These are phyloP conservation scores for Hypoxylon cercidicola DNA, from an alignment of 495 filamentous ascomycete genomes.

Conservation along the genomic window DNA sequence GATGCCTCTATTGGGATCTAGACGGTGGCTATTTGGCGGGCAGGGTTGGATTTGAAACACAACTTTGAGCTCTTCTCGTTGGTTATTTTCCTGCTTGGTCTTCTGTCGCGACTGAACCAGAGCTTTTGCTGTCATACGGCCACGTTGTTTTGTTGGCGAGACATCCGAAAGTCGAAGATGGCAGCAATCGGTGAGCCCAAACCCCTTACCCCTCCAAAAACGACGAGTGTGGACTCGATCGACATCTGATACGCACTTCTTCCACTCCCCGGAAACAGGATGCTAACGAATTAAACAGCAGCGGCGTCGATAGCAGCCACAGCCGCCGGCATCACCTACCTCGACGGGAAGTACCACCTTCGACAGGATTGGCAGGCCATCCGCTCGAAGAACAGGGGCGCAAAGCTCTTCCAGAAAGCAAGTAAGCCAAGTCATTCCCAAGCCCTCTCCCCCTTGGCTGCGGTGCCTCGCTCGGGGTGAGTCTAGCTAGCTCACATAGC, in stretches of 20 bases:
- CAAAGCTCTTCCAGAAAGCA: constrained; percentile 51
- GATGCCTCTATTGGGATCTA: constrained; percentile 15
- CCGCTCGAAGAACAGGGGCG: constrained; percentile 42
- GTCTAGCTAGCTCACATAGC: constrained; percentile 16
- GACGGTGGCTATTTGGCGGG: constrained; percentile 4
- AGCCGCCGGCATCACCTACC: constrained; percentile 67
- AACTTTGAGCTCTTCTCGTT: constrained; percentile 9
- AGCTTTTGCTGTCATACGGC: constrained; percentile 4
- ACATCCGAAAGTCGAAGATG: constrained; percentile 26
- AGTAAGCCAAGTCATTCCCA: constrained; percentile 25
- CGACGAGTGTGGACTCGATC: neutral
- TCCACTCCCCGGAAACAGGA: neutral
- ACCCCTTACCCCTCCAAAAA: neutral
- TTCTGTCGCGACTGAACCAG: constrained; percentile 3
- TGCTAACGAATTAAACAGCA: constrained; percentile 46
- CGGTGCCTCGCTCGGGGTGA: neutral
- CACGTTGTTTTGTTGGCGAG: constrained; percentile 8
- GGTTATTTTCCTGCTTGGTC: neutral
- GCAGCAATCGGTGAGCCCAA: constrained; percentile 43
- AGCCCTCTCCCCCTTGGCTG: neutral
- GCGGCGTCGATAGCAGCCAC: constrained; percentile 65
- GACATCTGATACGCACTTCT: constrained; percentile 12
- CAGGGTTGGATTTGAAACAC: constrained; percentile 27
- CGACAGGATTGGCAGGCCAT: constrained; percentile 65
- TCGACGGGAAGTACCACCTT: constrained; percentile 76